Evolutionary conservation across 2,329 filamentous ascomycete genomes (phyloP), one percentile per base, ranked within the genome.

Genomic region (Fusarium nurragi): DNA sequence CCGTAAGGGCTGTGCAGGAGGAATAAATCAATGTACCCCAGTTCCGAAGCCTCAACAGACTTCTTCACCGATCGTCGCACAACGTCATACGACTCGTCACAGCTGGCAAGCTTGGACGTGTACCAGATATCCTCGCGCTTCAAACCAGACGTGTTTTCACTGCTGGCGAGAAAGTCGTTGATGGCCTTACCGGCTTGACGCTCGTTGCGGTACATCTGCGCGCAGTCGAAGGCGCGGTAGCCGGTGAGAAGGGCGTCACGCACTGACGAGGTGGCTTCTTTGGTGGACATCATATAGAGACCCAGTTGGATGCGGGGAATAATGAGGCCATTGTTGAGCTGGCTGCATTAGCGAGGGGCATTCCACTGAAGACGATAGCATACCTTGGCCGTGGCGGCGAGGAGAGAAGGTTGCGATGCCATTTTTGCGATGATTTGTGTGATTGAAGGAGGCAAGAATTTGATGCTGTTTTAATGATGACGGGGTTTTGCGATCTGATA

Each of bases 1-100:
- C 92, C 91, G 68, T 92, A 92, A 0, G 92, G 92, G 44, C 88
- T 90, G 73, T 95, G 92, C 53, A 95, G 80, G 12, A 96, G 79
- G 75, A 94, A 94, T 40, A 95, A 76, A 71, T 95, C 92, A 54
- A 94, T 86, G 74, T 94, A 93, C 1, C 87, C 90, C 26, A 94
- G 77, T 0, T 87, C 89, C 22, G 86, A 88, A 54, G 84, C 84
- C 43, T 86, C 82, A 5, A 93, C 81, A 26, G 86, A 90, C 73
- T 85, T 75, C 61, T 82, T 86, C 64, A 95, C 91, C 0, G 89
- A 88, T 60, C 78, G 79, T 46, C 88, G 84, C 22, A 90, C 90
- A 5, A 80, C 79, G n/a, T 90, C 84, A 75, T 94, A 94, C 6
- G 84, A 83, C 2, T 81, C 81, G 69, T 78, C 79, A 72, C 88